Evolutionary conservation across 169 alveolate genomes (phyloP).

Genomic region (Toxoplasma gondii): DNA sequence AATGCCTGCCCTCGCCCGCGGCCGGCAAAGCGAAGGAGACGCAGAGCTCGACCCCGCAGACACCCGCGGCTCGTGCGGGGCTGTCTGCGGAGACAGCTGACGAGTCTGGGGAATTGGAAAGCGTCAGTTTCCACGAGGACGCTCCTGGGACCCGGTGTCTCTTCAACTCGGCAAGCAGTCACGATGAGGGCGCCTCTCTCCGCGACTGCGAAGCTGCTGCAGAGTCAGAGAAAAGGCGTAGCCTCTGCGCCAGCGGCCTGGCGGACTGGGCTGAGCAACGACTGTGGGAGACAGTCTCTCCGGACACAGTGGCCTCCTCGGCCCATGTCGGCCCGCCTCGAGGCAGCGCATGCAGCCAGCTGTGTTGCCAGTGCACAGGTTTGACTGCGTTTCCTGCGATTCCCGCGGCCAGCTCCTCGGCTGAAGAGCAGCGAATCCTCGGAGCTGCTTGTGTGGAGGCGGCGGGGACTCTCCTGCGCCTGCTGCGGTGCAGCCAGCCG

Average conservation of each 20-base stretch:
- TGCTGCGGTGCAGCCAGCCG: slow-evolving; percentile 44
- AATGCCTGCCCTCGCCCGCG: neutral
- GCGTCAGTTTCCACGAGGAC: neutral
- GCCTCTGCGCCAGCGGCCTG: neutral
- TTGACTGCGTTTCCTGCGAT: slow-evolving; percentile 47
- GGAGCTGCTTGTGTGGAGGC: slow-evolving; percentile 62
- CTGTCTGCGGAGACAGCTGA: neutral
- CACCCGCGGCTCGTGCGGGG: neutral
- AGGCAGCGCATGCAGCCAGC: slow-evolving; percentile 11
- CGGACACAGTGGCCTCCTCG: slow-evolving; percentile 3
- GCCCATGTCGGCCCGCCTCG: neutral
- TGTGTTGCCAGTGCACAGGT: slow-evolving; percentile 67
- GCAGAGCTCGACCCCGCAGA: no score
- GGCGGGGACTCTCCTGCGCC: slow-evolving; percentile 36
- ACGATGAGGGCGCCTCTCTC: neutral
- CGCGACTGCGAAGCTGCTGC: neutral
- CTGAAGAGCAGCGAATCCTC: slow-evolving; percentile 14
- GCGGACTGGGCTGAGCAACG: slow-evolving; percentile 1
- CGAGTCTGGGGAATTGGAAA: neutral
- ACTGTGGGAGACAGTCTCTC: slow-evolving; percentile 20
- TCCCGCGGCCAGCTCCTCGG: neutral
- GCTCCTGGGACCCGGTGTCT: no score
- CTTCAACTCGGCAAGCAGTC: neutral
- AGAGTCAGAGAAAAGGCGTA: neutral
- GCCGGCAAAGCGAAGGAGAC: no score